Base-by-base conservation (phyloP, 2,329 filamentous ascomycete genomes). In the Eurotiales sp. region DNA sequence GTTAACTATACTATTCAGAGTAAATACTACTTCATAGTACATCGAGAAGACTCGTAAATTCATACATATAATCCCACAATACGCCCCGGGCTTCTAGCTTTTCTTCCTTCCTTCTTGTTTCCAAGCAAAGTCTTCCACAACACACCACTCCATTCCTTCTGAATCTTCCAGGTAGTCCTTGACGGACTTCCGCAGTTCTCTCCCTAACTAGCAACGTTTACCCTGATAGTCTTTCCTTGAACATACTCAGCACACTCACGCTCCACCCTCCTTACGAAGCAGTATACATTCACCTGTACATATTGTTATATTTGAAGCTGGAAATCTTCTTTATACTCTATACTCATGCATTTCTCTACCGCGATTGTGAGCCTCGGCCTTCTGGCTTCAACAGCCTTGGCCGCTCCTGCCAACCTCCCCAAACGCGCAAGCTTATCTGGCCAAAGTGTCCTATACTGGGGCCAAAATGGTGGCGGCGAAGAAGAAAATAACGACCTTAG, bases 381-480 rank as follows among this genome's bases (percentile, higher is more conserved):
- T 14, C n/a, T 50, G 51, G 51, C 40, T 32, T 23, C 15, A 11
- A 29, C 51, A 40, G 46, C 25, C 19, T 29, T 50, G n/a, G 51
- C 51, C 7, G 32, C 32, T 14, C 51, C 51, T 23, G 30, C 43
- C 8, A 50, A 19, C 8, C 32, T 53, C 15, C 30, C 46, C n/a
- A 44, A 41, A 36, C 51, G 51, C 23, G 11, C 6, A 15, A 47
- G 40, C 8, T 43, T 46, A 6, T 42, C 45, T 30, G 51, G 40
- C 14, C 37, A 50, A 43, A 47, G 21, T 22, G 51, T 44, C 10
- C 32, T 50, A 14, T 53, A 53, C 41, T 53, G 51, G 51, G 51
- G 51, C 32, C 51, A 53, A 25, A 53, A 53, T 8, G 51, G 46
- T 22, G 51, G 51, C 40, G 51, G 51, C 10, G 39, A 36, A n/a